A percentile compares a stretch with the other conserved stretches of the same genome.
These are phyloP conservation scores for Lichina pygmaea DNA, from an alignment of 495 filamentous ascomycete genomes.

Conservation along the genomic window DNA sequence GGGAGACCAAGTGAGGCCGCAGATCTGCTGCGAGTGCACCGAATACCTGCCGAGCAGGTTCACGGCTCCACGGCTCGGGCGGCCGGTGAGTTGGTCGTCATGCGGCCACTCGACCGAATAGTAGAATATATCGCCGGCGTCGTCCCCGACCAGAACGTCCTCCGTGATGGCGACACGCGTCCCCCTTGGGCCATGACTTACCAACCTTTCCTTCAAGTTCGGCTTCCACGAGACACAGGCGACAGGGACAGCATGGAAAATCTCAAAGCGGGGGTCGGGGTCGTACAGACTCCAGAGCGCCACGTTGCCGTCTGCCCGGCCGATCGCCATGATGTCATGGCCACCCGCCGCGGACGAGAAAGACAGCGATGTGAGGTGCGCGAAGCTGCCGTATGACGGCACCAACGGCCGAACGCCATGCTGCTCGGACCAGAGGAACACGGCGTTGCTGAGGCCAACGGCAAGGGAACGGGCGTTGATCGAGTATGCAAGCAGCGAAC, in stretches of 20 bases:
- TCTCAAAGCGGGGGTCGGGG: constrained; percentile 39
- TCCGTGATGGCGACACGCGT: constrained; percentile 23
- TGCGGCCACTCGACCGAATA: constrained; percentile 74
- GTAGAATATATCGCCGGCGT: constrained; percentile 61
- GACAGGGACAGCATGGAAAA: constrained; percentile 38
- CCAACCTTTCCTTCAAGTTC: constrained; percentile 13
- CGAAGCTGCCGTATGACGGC: constrained; percentile 5
- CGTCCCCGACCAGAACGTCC: constrained; percentile 72
- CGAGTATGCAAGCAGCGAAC: constrained; percentile 72
- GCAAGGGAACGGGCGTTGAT: constrained; percentile 45
- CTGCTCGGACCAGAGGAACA: constrained; percentile 77
- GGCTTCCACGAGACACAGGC: constrained; percentile 53
- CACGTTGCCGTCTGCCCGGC: constrained; percentile 41
- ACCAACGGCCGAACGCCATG: constrained; percentile 21
- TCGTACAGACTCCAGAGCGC: constrained; percentile 34
- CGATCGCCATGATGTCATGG: constrained; percentile 63
- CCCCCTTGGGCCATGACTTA: not conserved
- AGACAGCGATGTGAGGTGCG: constrained; percentile 55
- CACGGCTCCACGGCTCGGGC: constrained; percentile 34
- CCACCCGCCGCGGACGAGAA: constrained; percentile 63
- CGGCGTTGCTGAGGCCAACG: constrained; percentile 52
- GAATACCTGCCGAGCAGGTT: constrained; percentile 48
- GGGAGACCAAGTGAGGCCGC: constrained; percentile 68
- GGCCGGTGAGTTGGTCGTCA: constrained; percentile 5
- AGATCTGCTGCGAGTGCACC: constrained; percentile 74